Evolutionary conservation across 768 basidiomycete species (phyloP), one percentile per base, ranked within the genome.

Genomic region (Suillus alpinus): DNA sequence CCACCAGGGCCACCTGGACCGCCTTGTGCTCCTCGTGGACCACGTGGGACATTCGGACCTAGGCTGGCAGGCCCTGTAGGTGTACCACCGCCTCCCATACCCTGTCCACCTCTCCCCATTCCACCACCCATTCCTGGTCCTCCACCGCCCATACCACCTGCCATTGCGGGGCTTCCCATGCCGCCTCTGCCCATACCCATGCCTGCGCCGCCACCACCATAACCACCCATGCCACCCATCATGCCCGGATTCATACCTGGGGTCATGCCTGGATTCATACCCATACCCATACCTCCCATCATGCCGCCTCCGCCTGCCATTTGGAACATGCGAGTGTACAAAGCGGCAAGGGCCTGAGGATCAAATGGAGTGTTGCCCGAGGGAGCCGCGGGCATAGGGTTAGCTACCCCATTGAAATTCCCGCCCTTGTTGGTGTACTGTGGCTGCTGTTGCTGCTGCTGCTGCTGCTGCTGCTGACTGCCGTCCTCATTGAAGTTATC

Each of bases 321-420:
- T 70, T 89, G 87, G 81, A 93, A 89, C 96, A 98, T 98, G 63
- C 94, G 89, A 39, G 95, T 93, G 76, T 97, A 98, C 61, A 98
- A 86, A 59, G 89, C 85, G 0, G 94, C 94, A 71, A 98, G 87
- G 1, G 92, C 92, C 65, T 94, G 91, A 0, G 95, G 93, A 71
- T 98, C 95, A 70, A 98, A 96, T 1, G 91, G 83, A 4, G 86
- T 81, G 65, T 80, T 86, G 4, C 79, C 81, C 13, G 65, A 72
- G 49, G 76, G 75, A 44, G 68, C 69, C 29, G 58, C 57, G 14
- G 53, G 62, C 63, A 32, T 65, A 59, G 57, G 57, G 6, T 29
- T 55, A 47, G 44, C 50, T 26, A 69, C 68, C 58, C 67, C 69
- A 67, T 66, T 68, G 68, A 78, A 82, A 62, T 77, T 78, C 44